Evolutionary conservation across 2,329 filamentous ascomycete species (phyloP).

Genomic region (Dryadomyces sulphureus): DNA sequence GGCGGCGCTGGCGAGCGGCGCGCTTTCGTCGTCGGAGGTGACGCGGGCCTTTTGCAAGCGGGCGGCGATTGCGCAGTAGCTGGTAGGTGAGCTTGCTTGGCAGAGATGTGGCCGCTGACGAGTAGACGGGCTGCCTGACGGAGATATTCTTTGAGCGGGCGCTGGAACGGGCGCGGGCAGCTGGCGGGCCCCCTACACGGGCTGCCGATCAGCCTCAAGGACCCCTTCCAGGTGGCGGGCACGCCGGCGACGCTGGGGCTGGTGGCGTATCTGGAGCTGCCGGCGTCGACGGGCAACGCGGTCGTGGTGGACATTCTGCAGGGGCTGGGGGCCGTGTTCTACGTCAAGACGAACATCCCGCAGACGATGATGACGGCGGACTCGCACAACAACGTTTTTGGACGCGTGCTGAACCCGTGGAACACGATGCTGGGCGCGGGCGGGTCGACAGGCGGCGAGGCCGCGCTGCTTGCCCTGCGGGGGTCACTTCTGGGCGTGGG

Average conservation of each 20-base stretch:
- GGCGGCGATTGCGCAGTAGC: conserved; percentile 1
- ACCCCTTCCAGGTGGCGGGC: conserved; percentile 28
- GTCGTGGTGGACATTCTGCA: not conserved
- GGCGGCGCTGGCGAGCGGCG: not conserved
- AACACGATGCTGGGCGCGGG: not conserved
- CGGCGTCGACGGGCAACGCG: not conserved
- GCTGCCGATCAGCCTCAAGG: conserved; percentile 32
- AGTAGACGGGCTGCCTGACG: conserved; percentile 21
- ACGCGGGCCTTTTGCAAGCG: not conserved
- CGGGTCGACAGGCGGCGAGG: not conserved
- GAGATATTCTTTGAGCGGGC: conserved; percentile 21
- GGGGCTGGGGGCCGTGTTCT: not conserved
- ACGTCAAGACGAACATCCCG: not conserved
- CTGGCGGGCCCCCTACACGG: conserved; percentile 21
- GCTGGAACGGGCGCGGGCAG: conserved; percentile 16
- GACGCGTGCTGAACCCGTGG: not conserved
- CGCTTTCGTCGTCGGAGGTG: not conserved
- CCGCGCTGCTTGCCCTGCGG: not conserved
- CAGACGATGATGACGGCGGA: not conserved
- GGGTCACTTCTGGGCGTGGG: not conserved
- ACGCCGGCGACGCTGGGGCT: conserved; percentile 18
- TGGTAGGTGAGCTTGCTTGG: not conserved
- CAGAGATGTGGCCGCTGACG: not conserved
- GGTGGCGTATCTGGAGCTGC: not conserved
- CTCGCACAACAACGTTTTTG: not conserved